These are phyloP conservation scores for Tulasnella sp. DNA, from an alignment of 768 basidiomycete species.

Conservation along the genomic window DNA sequence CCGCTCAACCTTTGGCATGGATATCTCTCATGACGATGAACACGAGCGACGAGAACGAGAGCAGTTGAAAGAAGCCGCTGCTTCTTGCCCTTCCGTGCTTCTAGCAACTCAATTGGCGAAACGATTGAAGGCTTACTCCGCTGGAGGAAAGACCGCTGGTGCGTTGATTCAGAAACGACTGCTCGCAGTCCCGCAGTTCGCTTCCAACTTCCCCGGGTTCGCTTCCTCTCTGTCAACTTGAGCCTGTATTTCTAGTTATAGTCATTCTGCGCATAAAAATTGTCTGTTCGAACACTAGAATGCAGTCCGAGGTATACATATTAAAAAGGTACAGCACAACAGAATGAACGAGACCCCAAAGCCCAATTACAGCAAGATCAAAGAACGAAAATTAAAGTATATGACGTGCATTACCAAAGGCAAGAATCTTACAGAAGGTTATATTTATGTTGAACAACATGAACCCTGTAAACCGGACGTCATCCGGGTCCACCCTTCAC, in stretches of 20 bases:
- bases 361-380: not conserved
- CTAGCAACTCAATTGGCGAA: not conserved
- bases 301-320: not conserved
- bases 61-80: not conserved
- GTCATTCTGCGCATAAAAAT: not conserved
- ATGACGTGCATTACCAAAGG: not conserved
- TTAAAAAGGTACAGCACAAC: not conserved
- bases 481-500: not conserved
- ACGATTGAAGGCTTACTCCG: not conserved
- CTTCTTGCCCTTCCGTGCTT: not conserved
- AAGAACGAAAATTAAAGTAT: not conserved
- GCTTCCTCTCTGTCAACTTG: not conserved
- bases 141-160: not conserved
- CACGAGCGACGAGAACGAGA: not conserved
- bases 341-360: not conserved
- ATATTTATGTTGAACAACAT: conserved; percentile 3
- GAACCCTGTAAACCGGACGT: not conserved
- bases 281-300: not conserved
- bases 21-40: not conserved
- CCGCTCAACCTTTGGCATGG: not conserved
- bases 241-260: not conserved
- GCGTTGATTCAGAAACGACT: conserved; percentile 7
- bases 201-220: conserved; percentile 18
- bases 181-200: conserved; percentile 1
- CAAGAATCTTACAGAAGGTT: not conserved